These are phyloP conservation scores for Xylaria sp. DNA, from an alignment of 2,329 filamentous ascomycete species.

Conservation along the genomic window DNA sequence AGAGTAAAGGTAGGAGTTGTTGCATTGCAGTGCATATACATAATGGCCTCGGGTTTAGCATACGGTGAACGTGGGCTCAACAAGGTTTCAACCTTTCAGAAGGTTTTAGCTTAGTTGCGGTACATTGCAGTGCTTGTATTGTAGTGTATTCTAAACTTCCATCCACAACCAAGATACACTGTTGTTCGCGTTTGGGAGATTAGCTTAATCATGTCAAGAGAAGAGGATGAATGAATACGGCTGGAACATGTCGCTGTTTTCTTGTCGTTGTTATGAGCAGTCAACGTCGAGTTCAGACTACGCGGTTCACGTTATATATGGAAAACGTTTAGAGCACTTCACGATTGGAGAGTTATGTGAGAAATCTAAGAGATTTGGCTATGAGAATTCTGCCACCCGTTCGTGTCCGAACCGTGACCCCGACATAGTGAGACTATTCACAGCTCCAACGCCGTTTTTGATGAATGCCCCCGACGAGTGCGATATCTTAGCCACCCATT, in stretches of 20 bases:
- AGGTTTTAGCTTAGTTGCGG: slow-evolving; percentile 7
- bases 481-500: background rate
- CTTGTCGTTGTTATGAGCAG: background rate
- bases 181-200: background rate
- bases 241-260: background rate
- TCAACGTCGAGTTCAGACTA: background rate
- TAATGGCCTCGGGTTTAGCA: slow-evolving; percentile 3
- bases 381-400: background rate
- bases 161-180: background rate
- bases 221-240: background rate
- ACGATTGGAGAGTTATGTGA: background rate
- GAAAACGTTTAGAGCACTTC: background rate
- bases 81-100: background rate
- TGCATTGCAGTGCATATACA: slow-evolving; percentile 8
- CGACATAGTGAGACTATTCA: background rate
- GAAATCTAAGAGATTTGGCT: background rate
- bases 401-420: background rate
- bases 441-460: background rate
- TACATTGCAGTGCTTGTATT: slow-evolving; percentile 12
- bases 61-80: background rate
- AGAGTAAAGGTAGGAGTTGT: slow-evolving; percentile 8
- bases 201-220: background rate
- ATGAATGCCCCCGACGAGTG: background rate
- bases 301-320: background rate
- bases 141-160: slow-evolving; percentile 15